A percentile compares a stretch with the other conserved stretches of the same genome.
Conservation (phyloP, 768 basidiomycete genomes). For the Pisolithus tinctorius region DNA sequence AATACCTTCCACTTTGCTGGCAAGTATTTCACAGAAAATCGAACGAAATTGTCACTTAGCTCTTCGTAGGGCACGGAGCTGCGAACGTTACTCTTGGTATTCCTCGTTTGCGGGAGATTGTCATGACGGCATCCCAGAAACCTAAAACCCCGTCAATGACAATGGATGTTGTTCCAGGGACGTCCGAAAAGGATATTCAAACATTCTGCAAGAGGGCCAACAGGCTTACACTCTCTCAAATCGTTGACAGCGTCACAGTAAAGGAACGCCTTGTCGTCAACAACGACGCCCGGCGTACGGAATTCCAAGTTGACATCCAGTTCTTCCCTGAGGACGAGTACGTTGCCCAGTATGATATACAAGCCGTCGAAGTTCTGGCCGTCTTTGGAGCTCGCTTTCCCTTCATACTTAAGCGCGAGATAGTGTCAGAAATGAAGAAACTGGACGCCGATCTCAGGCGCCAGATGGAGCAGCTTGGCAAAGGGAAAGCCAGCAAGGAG, state of each 20-base stretch:
- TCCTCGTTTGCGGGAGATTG: slow-evolving; percentile 95
- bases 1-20: slow-evolving; percentile 99
- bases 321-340: slow-evolving; percentile 90
- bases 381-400: slow-evolving; percentile 74
- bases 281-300: slow-evolving; percentile 63
- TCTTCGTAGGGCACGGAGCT: slow-evolving; percentile 82
- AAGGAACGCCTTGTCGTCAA: slow-evolving; percentile 68
- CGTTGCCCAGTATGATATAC: slow-evolving; percentile 71
- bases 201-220: slow-evolving; percentile 87
- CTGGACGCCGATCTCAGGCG: slow-evolving; percentile 71
- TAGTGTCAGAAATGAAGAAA: slow-evolving; percentile 79
- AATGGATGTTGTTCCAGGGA: slow-evolving; percentile 57
- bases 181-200: slow-evolving; percentile 50
- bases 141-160: slow-evolving; percentile 98
- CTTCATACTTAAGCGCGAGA: slow-evolving; percentile 75
- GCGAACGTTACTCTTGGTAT: slow-evolving; percentile 99
- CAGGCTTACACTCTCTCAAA: slow-evolving; percentile 78
- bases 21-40: slow-evolving; percentile 26
- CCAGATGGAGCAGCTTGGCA: slow-evolving; percentile 77
- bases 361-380: slow-evolving; percentile 62
- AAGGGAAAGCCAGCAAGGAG: slow-evolving; percentile 53
- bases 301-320: slow-evolving; percentile 72
- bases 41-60: slow-evolving; percentile 1
- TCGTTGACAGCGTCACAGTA: slow-evolving; percentile 78
- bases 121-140: slow-evolving; percentile 95